Percentiles rank a stretch among this genome's conserved stretches.
Evolutionary conservation across 2,329 filamentous ascomycete species (phyloP).

Genomic region (Diaporthe caulivora): DNA sequence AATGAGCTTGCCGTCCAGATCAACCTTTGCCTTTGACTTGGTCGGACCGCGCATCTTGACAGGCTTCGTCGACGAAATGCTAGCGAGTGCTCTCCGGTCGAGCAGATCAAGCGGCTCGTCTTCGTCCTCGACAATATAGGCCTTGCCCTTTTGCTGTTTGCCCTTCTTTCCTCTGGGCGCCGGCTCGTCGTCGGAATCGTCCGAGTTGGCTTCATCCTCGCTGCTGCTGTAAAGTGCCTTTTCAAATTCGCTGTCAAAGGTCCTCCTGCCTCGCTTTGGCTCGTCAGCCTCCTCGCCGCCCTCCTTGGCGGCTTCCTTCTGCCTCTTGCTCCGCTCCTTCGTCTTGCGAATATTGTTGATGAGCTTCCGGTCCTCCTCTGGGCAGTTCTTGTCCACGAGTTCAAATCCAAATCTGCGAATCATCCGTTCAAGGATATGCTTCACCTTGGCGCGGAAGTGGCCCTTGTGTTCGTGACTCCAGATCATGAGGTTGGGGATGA

Average conservation of each 20-base stretch:
- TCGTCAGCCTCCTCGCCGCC: constrained; percentile 70
- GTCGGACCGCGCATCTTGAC: constrained; percentile 70
- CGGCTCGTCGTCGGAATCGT: constrained; percentile 64
- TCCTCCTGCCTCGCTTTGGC: constrained; percentile 61
- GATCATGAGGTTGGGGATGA: constrained; percentile 91
- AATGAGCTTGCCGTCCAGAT: constrained; percentile 85
- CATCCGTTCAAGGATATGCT: constrained; percentile 96
- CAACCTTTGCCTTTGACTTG: constrained; percentile 75
- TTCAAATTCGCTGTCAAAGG: constrained; percentile 93
- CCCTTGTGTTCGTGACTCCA: constrained; percentile 99
- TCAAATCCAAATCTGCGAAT: constrained; percentile 91
- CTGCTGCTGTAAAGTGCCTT: constrained; percentile 90
- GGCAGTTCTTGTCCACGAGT: constrained; percentile 82
- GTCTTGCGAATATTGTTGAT: constrained; percentile 96
- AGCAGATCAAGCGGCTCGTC: constrained; percentile 95
- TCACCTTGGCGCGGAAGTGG: constrained; percentile 96
- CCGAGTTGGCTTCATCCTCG: constrained; percentile 67
- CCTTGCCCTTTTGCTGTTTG: constrained; percentile 72
- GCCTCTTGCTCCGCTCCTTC: constrained; percentile 89
- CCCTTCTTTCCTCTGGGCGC: constrained; percentile 57
- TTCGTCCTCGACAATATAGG: constrained; percentile 94
- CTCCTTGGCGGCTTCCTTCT: constrained; percentile 78
- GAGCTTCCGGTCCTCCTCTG: constrained; percentile 88
- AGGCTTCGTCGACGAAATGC: constrained; percentile 93
- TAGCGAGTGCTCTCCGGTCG: constrained; percentile 88